Percentiles rank a stretch among this genome's conserved stretches.
phyloP scores from a whole-genome alignment of 768 basidiomycete species.

The Sistotremastrum niveocremeum region DNA sequence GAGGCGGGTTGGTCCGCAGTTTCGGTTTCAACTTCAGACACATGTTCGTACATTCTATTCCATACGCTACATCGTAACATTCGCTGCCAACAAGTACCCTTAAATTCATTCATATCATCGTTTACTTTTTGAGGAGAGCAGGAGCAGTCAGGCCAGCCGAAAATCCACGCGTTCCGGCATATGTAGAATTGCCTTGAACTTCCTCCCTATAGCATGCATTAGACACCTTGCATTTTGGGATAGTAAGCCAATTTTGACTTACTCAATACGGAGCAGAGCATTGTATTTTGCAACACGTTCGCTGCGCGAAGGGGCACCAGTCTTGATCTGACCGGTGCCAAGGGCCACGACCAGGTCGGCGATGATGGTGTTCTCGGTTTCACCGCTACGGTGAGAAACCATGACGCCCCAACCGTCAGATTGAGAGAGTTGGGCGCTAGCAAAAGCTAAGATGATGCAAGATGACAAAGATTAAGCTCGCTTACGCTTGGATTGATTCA shows the following conservation, averaged over 20 bases:
- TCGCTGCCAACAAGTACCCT: too few species aligned
- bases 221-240: conserved; percentile 4
- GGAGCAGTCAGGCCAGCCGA: conserved; percentile 66
- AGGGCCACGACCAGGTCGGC: conserved; percentile 93
- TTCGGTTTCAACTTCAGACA: too few species aligned
- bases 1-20: too few species aligned
- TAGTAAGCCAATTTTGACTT: conserved; percentile 21
- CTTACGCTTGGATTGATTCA: conserved; percentile 96
- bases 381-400: conserved; percentile 98
- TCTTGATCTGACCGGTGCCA: conserved; percentile 92
- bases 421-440: conserved; percentile 86
- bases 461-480: background rate
- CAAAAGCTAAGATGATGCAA: conserved; percentile 1
- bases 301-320: conserved; percentile 88
- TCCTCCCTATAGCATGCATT: conserved; percentile 46
- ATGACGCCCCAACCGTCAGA: conserved; percentile 98
- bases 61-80: too few species aligned
- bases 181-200: conserved; percentile 50
- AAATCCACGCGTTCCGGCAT: conserved; percentile 67
- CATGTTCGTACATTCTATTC: too few species aligned
- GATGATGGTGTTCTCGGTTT: conserved; percentile 96
- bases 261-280: conserved; percentile 81
- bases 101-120: background rate
- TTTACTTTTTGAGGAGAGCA: conserved; percentile 54
- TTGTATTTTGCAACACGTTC: conserved; percentile 98